Evolutionary conservation across 768 basidiomycete species (phyloP), one percentile per base, ranked within the genome.

Genomic region (Tylopilus subfusipes): DNA sequence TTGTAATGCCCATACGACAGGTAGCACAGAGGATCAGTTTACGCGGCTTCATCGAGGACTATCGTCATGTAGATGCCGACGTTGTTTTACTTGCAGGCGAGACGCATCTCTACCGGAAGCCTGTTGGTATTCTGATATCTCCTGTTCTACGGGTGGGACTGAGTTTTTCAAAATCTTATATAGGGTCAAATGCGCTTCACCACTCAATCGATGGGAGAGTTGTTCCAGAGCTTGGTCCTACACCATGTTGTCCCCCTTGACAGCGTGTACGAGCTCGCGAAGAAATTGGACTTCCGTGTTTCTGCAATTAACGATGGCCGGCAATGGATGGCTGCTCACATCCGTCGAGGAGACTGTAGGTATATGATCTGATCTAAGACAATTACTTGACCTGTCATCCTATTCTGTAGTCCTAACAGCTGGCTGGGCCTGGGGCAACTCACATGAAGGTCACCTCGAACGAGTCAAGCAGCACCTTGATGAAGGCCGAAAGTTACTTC

Each of bases 271-370:
- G 52, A 59, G 3, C 61, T 68, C 22, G 66, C 66, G 4, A 56
- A 57, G 51, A 65, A 61, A 42, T 42, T 68, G 18, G 66, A 61
- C 24, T n/a, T 54, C 13, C 61, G 57, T 42, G 50, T 68, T 5
- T 68, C 65, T 44, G 55, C 56, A 16, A 55, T 61, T 22, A 68
- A 68, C 34, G 47, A 51, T 3, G 70, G 67, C 12, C 62, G 70
- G 13, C 63, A 65, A 33, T 75, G 74, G 74, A 65, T 75, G 68
- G 72, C 70, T 18, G 57, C 71, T 6, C 73, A 75, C 45, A 62
- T 75, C 56, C 73, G 72, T 25, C 70, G 74, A 39, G 74, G 74
- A 30, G 73, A 75, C 50, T 75, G 71, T 73, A 53, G 44, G 71
- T 59, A 7, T 46, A 40, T 5, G 8, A 10, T 19, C n/a, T 13